These are phyloP conservation scores for Ascoidea rubescens DNA, from an alignment of 805 yeast genomes.

Conservation along the genomic window DNA sequence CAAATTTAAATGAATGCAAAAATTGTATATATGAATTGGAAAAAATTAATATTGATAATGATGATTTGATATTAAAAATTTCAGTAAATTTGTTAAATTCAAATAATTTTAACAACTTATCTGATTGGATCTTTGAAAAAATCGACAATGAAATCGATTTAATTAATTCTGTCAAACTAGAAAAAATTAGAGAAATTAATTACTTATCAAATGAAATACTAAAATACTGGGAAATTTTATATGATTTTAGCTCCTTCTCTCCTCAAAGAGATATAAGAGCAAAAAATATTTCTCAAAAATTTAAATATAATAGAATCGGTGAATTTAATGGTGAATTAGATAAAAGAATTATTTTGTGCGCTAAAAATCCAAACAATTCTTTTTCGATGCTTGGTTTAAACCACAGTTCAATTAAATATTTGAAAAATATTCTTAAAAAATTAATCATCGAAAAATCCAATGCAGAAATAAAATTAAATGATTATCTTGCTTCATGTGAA, in stretches of 20 bases:
- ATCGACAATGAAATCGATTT: slow-evolving; percentile 8
- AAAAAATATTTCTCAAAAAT: not conserved
- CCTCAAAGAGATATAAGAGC: not conserved
- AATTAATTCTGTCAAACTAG: slow-evolving; percentile 9
- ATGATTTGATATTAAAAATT: slow-evolving; percentile 7
- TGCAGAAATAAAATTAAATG: slow-evolving; percentile 17
- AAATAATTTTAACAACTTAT: slow-evolving; percentile 12
- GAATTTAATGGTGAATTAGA: slow-evolving; percentile 1
- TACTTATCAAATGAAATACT: slow-evolving; percentile 6
- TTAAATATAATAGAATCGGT: not conserved
- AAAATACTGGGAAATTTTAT: slow-evolving; percentile 6
- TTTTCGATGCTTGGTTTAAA: slow-evolving; percentile 3
- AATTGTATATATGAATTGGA: slow-evolving; percentile 7
- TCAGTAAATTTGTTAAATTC: slow-evolving; percentile 7
- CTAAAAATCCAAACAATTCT: slow-evolving; percentile 7
- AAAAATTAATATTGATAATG: slow-evolving; percentile 7
- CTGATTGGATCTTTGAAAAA: slow-evolving; percentile 7
- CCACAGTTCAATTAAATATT: slow-evolving; percentile 13
- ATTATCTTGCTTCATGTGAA: slow-evolving; percentile 26
- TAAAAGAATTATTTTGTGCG: slow-evolving; percentile 5
- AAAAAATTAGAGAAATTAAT: slow-evolving; percentile 6
- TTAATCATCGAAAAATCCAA: slow-evolving; percentile 22
- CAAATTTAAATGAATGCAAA: slow-evolving; percentile 8
- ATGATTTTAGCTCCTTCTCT: not conserved
- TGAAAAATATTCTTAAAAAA: slow-evolving; percentile 19